These are phyloP conservation scores for Lepidium sativum DNA, from an alignment of 345 rosid genomes.

Conservation along the genomic window DNA sequence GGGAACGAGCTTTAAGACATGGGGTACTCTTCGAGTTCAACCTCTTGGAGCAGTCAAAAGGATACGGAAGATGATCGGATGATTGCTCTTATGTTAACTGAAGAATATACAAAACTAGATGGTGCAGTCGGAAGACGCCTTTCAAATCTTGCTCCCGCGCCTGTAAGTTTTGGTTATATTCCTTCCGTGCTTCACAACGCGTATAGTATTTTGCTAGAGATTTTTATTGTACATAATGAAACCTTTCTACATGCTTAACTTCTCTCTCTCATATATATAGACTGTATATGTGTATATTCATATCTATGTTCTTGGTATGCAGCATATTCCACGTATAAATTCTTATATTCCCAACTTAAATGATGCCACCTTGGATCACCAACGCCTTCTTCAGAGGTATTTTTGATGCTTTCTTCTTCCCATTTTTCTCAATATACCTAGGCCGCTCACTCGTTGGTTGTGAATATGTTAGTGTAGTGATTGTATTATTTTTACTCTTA, in stretches of 20 bases:
- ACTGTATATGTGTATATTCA: not conserved
- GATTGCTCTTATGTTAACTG: conserved; percentile 76
- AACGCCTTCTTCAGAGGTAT: conserved; percentile 82
- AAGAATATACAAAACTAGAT: conserved; percentile 67
- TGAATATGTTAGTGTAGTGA: conserved; percentile 10
- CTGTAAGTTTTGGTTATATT: conserved; percentile 34
- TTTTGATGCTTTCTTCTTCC: conserved; percentile 9
- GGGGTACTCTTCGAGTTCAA: conserved; percentile 80
- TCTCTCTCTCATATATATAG: not conserved
- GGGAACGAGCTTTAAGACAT: conserved; percentile 8
- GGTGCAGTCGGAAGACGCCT: conserved; percentile 78
- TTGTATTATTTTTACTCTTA: not conserved
- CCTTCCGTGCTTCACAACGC: not conserved
- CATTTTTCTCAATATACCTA: not conserved
- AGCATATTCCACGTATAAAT: conserved; percentile 87
- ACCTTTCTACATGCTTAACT: not conserved
- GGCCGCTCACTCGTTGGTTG: not conserved
- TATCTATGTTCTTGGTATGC: conserved; percentile 14
- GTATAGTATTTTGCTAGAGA: not conserved
- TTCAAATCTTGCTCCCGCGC: conserved; percentile 62
- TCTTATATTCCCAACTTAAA: conserved; percentile 61
- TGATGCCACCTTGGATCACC: conserved; percentile 86
- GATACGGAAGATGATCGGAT: conserved; percentile 73
- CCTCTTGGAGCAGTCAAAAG: conserved; percentile 65
- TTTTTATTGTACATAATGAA: not conserved